These are phyloP conservation scores for Letharia columbiana DNA, from an alignment of 495 filamentous ascomycete genomes.

Conservation along the genomic window DNA sequence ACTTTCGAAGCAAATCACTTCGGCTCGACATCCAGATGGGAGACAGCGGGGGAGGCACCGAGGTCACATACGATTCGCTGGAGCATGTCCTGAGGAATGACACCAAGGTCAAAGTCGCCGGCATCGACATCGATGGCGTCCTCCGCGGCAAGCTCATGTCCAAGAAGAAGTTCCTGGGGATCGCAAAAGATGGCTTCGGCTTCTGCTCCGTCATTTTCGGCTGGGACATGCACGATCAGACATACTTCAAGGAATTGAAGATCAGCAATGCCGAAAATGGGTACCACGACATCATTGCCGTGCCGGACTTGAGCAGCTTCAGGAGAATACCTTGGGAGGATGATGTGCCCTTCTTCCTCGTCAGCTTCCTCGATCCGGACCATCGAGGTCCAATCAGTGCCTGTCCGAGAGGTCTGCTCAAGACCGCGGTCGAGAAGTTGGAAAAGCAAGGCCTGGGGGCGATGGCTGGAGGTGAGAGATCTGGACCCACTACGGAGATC, in stretches of 20 bases:
- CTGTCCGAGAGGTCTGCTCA: constrained; percentile 73
- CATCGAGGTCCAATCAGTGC: constrained; percentile 60
- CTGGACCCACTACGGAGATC: background rate
- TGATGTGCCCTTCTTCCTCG: constrained; percentile 83
- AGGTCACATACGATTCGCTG: constrained; percentile 50
- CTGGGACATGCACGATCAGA: constrained; percentile 96
- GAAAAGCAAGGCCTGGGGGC: constrained; percentile 59
- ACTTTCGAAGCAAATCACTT: background rate
- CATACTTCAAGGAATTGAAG: constrained; percentile 73
- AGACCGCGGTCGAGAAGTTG: constrained; percentile 56
- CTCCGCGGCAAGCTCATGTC: constrained; percentile 91
- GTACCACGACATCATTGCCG: constrained; percentile 79
- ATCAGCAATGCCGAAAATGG: constrained; percentile 92
- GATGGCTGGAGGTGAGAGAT: constrained; percentile 78
- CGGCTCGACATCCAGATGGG: background rate
- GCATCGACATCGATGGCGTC: constrained; percentile 83
- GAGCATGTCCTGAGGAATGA: constrained; percentile 62
- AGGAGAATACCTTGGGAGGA: constrained; percentile 93
- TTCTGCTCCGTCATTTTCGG: constrained; percentile 97
- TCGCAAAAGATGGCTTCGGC: constrained; percentile 77
- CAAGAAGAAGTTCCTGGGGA: constrained; percentile 89
- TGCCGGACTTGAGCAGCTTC: constrained; percentile 73
- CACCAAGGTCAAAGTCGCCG: constrained; percentile 82
- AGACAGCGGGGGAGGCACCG: background rate
- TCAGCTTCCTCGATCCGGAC: constrained; percentile 77